Percentiles rank a stretch among this genome's conserved stretches.
Conservation (phyloP, 1,139 yeast genomes). For the Candida labiduridarum region DNA sequence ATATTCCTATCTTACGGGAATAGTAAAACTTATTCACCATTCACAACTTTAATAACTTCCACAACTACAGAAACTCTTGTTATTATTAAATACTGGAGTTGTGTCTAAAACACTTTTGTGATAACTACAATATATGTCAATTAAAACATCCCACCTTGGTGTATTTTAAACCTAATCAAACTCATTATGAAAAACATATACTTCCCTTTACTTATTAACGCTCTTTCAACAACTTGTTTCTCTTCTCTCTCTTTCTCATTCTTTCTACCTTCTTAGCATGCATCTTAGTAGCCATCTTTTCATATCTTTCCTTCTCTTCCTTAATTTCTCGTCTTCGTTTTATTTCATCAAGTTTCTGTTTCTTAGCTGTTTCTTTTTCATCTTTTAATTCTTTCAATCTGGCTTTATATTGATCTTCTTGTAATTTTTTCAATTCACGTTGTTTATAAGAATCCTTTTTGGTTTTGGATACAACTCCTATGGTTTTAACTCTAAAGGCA, state of each 20-base stretch:
- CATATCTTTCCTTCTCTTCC: slow-evolving; percentile 76
- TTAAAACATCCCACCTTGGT: too few relatives aligned
- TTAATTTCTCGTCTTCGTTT: slow-evolving; percentile 69
- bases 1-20: too few relatives aligned
- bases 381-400: slow-evolving; percentile 59
- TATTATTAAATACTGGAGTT: too few relatives aligned
- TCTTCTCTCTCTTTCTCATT: slow-evolving; percentile 77
- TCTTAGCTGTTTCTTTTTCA: slow-evolving; percentile 60
- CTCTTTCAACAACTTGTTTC: slow-evolving; percentile 76
- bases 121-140: too few relatives aligned
- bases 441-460: slow-evolving; percentile 25
- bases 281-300: slow-evolving; percentile 70
- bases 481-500: slow-evolving; percentile 48
- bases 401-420: slow-evolving; percentile 50
- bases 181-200: neutral
- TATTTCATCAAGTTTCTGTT: slow-evolving; percentile 51
- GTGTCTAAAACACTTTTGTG: too few relatives aligned
- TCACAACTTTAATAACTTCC: too few relatives aligned
- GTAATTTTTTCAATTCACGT: slow-evolving; percentile 39
- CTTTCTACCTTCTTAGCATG: slow-evolving; percentile 79
- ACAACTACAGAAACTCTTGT: too few relatives aligned
- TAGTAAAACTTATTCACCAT: too few relatives aligned
- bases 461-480: slow-evolving; percentile 23
- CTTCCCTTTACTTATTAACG: slow-evolving; percentile 34
- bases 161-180: too few relatives aligned